Evolutionary conservation across 805 yeast genomes (phyloP), one percentile per base, ranked within the genome.

Genomic region (Wickerhamiella slavikovae): DNA sequence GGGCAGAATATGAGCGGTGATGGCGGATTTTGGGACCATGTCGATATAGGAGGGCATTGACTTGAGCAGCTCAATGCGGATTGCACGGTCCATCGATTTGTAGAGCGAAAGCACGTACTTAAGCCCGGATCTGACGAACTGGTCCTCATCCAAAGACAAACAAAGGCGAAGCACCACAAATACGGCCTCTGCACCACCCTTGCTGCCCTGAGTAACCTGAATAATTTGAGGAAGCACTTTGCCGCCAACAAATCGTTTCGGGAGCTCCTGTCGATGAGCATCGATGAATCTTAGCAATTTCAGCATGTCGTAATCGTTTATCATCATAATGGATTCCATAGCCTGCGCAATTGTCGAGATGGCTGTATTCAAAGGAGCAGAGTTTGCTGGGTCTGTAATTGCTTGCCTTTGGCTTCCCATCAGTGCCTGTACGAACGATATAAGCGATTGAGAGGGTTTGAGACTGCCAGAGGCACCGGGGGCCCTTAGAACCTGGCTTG

Each of bases 151-250:
- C 30, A 33, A 36, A 31, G 31, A 52, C 33, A 43, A 53, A 7
- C 47, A 44, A 29, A 47, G 49, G 24, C 43, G 43, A 30, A 51
- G 47, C 31, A 55, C 46, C 19, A 42, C 40, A 13, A 41, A 40
- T 12, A 51, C 26, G 16, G 42, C 36, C 29, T 40, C 45, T n/a
- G 42, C 27, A 2, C 53, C 54, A 3, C 49, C 54, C 15, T 38
- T 34, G 18, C 42, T 43, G 17, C 39, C 20, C 38, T 48, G 21
- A 43, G 43, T 29, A 47, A 41, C 28, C 39, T 40, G 28, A 21
- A 35, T 53, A 10, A 83, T 52, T 40, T 75, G 80, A 0, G 94
- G 93, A n/a, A 83, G 49, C 7, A 80, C 51, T 36, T 64, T 63
- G 34, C 64, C 54, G 24, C 68, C 71, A 22, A 78, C 44, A 47